Conservation (phyloP, 805 yeast genomes). For the Candida koratica region DNA sequence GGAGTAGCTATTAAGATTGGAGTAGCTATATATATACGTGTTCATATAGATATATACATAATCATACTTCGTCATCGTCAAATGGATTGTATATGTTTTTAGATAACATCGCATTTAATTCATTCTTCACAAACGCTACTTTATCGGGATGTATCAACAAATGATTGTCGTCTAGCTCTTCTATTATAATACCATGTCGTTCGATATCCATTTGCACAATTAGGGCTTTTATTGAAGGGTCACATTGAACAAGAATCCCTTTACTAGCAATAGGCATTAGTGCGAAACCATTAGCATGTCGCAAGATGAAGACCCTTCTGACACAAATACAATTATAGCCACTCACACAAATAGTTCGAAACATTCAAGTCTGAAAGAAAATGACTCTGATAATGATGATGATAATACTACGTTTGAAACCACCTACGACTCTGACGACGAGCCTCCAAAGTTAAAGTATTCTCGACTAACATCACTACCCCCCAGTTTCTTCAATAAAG, state of each 20-base stretch:
- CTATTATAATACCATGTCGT: slow-evolving; percentile 61
- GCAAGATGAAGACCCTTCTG: not conserved
- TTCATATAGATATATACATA: no score
- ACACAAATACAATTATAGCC: not conserved
- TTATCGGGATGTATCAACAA: slow-evolving; percentile 73
- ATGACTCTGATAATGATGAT: slow-evolving; percentile 6
- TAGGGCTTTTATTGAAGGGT: slow-evolving; percentile 87
- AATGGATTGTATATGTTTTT: slow-evolving; percentile 82
- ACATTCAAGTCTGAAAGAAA: slow-evolving; percentile 2
- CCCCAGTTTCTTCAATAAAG: slow-evolving; percentile 62
- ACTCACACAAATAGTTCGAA: not conserved
- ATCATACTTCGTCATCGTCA: slow-evolving; percentile 62
- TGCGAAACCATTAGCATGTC: no score
- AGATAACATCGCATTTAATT: slow-evolving; percentile 70
- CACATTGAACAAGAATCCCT: slow-evolving; percentile 54
- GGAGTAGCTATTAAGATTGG: slow-evolving; percentile 13
- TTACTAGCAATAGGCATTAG: slow-evolving; percentile 42
- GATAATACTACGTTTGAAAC: slow-evolving; percentile 18
- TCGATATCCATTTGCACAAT: slow-evolving; percentile 78
- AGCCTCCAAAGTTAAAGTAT: slow-evolving; percentile 72
- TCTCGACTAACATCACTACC: slow-evolving; percentile 68
- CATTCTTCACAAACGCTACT: slow-evolving; percentile 71
- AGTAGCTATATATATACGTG: no score
- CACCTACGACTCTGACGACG: slow-evolving; percentile 13
- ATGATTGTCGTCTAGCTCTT: slow-evolving; percentile 91